A percentile compares a stretch with the other conserved stretches of the same genome.
Conservation (phyloP, 805 yeast genomes). For the Ogataea minuta region DNA sequence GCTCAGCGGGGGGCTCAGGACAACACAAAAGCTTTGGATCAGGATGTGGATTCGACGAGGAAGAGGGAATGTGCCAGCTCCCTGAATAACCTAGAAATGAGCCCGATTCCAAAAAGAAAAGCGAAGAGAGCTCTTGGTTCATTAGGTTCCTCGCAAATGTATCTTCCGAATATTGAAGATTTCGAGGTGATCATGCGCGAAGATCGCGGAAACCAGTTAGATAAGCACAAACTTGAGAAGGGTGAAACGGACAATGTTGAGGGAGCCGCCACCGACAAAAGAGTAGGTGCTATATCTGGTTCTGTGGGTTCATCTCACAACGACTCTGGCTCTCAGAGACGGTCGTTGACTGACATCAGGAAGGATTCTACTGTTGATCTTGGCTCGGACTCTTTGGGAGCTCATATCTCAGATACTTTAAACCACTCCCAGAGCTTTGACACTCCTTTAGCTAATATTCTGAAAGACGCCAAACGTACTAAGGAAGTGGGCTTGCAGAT, state of each 20-base stretch:
- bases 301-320: background rate
- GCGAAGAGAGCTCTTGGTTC: background rate
- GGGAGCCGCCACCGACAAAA: no score
- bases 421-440: conserved; percentile 1
- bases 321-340: background rate
- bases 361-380: background rate
- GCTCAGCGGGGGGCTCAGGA: no score
- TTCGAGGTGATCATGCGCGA: conserved; percentile 14
- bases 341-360: background rate
- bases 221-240: background rate
- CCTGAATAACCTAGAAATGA: no score
- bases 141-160: conserved; percentile 12
- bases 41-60: background rate
- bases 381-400: background rate
- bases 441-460: conserved; percentile 6
- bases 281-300: background rate
- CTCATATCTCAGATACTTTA: background rate
- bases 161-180: conserved; percentile 13
- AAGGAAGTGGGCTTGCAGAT: conserved; percentile 7
- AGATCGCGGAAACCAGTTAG: background rate
- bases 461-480: conserved; percentile 11
- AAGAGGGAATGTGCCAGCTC: background rate
- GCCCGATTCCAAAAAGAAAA: no score
- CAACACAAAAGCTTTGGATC: no score
- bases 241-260: no score